A percentile compares a stretch with the other conserved stretches of the same genome.
These are phyloP conservation scores for Malus hybrid DNA, from an alignment of 331 rosid species.

Conservation along the genomic window DNA sequence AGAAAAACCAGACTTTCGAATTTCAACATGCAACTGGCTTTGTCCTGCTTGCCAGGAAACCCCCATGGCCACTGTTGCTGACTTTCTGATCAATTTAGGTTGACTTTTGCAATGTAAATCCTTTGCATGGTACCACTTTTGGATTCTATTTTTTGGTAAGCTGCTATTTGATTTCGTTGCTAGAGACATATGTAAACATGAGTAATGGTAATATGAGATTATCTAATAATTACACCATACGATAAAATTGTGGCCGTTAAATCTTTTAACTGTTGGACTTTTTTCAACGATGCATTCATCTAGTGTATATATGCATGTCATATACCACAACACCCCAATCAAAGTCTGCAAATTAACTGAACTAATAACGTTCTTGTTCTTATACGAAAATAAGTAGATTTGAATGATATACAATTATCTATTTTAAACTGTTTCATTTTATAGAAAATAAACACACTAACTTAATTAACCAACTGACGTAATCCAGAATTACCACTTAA, in stretches of 20 bases:
- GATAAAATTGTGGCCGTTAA: no score
- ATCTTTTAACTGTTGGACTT: not conserved
- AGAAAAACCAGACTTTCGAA: not conserved
- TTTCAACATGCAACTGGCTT: not conserved
- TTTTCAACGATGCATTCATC: not conserved
- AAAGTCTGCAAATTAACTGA: not conserved
- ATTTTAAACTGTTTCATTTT: not conserved
- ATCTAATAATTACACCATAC: no score
- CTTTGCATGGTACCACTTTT: not conserved
- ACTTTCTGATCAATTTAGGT: not conserved
- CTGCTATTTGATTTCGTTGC: not conserved
- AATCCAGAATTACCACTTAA: no score
- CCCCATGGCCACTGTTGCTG: slow-evolving; percentile 2
- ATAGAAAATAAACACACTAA: not conserved
- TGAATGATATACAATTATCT: not conserved
- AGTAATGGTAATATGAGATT: not conserved
- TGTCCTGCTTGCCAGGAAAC: not conserved
- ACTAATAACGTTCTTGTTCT: not conserved
- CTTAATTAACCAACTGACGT: not conserved
- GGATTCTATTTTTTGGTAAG: not conserved
- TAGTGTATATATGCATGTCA: no score
- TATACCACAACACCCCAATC: not conserved
- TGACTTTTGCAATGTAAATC: not conserved
- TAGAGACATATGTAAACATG: not conserved
- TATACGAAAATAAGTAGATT: not conserved